Evolutionary conservation across 2,329 filamentous ascomycete species (phyloP).

Genomic region (Sclerotinia subarctica): DNA sequence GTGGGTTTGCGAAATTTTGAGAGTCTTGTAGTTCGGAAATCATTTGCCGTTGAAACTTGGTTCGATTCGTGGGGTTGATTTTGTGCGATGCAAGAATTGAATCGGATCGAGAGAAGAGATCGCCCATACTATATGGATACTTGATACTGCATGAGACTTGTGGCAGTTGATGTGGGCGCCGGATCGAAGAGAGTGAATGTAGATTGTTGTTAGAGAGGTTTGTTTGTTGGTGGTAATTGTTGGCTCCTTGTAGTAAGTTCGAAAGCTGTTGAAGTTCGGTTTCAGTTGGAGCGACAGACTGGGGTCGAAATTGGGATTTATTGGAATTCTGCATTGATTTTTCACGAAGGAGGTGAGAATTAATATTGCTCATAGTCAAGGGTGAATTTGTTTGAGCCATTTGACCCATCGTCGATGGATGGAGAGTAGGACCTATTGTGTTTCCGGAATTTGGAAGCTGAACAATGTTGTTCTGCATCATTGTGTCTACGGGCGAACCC

Average conservation of each 20-base stretch:
- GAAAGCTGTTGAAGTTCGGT: constrained; percentile 5
- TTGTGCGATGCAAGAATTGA: constrained; percentile 12
- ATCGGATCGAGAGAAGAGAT: constrained; percentile 15
- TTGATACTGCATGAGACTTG: neutral
- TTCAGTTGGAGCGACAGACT: constrained; percentile 1
- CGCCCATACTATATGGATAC: constrained; percentile 12
- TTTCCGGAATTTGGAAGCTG: constrained; percentile 14
- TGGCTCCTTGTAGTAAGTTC: constrained; percentile 3
- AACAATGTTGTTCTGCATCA: constrained; percentile 6
- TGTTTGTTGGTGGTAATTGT: neutral
- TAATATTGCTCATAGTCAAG: constrained; percentile 11
- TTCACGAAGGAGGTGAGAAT: neutral
- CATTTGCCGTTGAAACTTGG: constrained; percentile 11
- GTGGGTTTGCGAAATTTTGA: neutral
- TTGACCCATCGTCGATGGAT: neutral
- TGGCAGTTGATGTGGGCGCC: neutral
- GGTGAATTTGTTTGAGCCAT: neutral
- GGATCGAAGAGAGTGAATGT: constrained; percentile 18
- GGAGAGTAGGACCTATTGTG: constrained; percentile 1
- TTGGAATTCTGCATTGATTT: neutral
- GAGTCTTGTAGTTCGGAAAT: neutral
- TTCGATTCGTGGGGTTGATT: constrained; percentile 14
- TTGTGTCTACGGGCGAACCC: neutral
- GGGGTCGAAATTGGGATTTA: constrained; percentile 1
- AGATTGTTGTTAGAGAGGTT: constrained; percentile 6